These are phyloP conservation scores for Kodamaea sagamina DNA, from an alignment of 805 yeast species.

Conservation along the genomic window DNA sequence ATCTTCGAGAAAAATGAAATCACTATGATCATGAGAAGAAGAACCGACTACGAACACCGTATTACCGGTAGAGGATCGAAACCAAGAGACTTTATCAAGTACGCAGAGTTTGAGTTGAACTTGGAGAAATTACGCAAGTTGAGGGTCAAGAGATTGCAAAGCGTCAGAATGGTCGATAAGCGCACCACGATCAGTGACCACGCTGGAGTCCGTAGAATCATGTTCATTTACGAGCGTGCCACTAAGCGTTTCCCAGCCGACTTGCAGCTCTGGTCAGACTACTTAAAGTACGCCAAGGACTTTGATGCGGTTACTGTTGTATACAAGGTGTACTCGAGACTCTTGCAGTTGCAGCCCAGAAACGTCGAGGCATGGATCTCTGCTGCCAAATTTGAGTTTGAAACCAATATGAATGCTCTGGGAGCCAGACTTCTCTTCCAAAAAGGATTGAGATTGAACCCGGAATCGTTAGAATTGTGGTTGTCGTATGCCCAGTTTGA, in stretches of 20 bases:
- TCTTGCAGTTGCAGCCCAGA: slow-evolving; percentile 87
- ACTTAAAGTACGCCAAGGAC: slow-evolving; percentile 66
- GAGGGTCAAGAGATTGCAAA: slow-evolving; percentile 62
- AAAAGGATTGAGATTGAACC: slow-evolving; percentile 80
- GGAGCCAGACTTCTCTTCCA: slow-evolving; percentile 88
- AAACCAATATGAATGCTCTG: slow-evolving; percentile 80
- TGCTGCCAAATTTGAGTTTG: slow-evolving; percentile 93
- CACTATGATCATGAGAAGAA: slow-evolving; percentile 79
- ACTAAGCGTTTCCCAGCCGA: slow-evolving; percentile 78
- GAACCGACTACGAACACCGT: slow-evolving; percentile 95
- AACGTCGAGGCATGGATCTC: slow-evolving; percentile 89
- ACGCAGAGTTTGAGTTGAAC: slow-evolving; percentile 77
- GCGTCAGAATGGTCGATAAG: slow-evolving; percentile 56
- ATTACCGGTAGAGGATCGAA: slow-evolving; percentile 80
- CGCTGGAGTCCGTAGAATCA: slow-evolving; percentile 80
- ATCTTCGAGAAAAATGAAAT: slow-evolving; percentile 83
- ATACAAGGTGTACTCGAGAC: slow-evolving; percentile 72
- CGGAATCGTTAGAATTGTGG: slow-evolving; percentile 75
- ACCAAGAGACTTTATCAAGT: slow-evolving; percentile 73
- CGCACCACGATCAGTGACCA: slow-evolving; percentile 76
- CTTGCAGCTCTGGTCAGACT: slow-evolving; percentile 73
- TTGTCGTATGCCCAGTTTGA: slow-evolving; percentile 85
- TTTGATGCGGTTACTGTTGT: slow-evolving; percentile 70
- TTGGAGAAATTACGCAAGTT: slow-evolving; percentile 77
- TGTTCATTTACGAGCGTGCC: slow-evolving; percentile 82